Evolutionary conservation across 331 rosid genomes (phyloP).

Genomic region (Quercus phellos): DNA sequence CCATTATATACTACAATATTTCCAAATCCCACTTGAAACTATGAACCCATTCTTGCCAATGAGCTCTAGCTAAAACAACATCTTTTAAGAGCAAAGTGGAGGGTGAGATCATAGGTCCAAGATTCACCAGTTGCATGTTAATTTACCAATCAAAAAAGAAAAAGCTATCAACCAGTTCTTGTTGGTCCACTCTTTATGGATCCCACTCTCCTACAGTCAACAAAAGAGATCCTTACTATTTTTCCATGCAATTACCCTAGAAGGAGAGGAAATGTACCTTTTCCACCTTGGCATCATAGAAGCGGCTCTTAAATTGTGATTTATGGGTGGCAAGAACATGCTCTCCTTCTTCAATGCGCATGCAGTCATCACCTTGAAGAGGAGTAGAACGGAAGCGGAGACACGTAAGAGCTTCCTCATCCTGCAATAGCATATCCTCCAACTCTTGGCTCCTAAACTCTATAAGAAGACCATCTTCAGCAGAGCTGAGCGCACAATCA

Average conservation of each 20-base stretch:
- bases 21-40: background rate
- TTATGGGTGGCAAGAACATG: slow-evolving; percentile 13
- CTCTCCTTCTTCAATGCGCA: slow-evolving; percentile 15
- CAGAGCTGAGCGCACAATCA: slow-evolving; percentile 16
- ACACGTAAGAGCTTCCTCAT: background rate
- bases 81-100: too few species aligned
- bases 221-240: background rate
- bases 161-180: background rate
- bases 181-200: background rate
- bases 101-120: too few species aligned
- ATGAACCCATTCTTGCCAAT: too few species aligned
- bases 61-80: too few species aligned
- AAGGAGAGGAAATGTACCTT: slow-evolving; percentile 8
- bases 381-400: slow-evolving; percentile 15
- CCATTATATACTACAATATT: background rate
- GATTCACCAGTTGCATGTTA: too few species aligned
- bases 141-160: too few species aligned
- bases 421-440: slow-evolving; percentile 22
- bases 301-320: slow-evolving; percentile 9
- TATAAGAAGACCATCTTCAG: slow-evolving; percentile 10
- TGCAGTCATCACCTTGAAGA: slow-evolving; percentile 20
- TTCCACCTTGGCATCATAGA: slow-evolving; percentile 21
- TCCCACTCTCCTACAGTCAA: background rate
- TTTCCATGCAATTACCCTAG: background rate
- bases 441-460: slow-evolving; percentile 17